Evolutionary conservation across 2,329 filamentous ascomycete species (phyloP).

Genomic region (Scytalidium sp.): DNA sequence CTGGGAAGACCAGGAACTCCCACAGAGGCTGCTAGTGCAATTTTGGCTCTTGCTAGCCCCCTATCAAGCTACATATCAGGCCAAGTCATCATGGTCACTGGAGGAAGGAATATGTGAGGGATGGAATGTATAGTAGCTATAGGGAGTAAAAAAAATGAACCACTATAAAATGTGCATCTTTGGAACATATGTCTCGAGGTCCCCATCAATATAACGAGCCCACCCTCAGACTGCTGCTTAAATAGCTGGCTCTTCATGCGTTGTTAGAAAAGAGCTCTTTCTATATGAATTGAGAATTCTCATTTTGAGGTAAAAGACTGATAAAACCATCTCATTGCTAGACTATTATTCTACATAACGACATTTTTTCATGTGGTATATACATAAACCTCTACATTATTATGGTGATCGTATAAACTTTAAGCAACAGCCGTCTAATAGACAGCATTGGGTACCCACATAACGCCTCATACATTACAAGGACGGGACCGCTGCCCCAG

Average conservation of each 20-base stretch:
- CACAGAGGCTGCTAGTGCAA: constrained; percentile 74
- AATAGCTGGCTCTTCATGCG: too few species aligned
- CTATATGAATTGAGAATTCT: too few species aligned
- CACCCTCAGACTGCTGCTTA: constrained; percentile 41
- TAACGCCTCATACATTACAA: not conserved
- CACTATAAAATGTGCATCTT: too few species aligned
- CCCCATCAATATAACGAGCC: constrained; percentile 53
- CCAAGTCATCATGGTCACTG: constrained; percentile 84
- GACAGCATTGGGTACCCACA: not conserved
- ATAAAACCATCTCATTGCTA: too few species aligned
- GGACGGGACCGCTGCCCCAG: not conserved
- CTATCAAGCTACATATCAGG: constrained; percentile 82
- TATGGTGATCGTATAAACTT: too few species aligned
- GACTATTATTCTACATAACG: too few species aligned
- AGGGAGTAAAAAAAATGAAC: too few species aligned
- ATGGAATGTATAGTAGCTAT: not conserved
- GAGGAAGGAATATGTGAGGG: constrained; percentile 60
- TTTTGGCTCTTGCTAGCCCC: constrained; percentile 78
- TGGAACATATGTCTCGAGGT: too few species aligned
- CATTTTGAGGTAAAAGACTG: too few species aligned
- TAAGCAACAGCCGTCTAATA: not conserved
- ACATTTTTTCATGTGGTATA: too few species aligned
- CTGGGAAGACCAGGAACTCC: constrained; percentile 73
- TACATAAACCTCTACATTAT: too few species aligned
- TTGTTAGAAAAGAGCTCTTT: too few species aligned